Evolutionary conservation across 2,329 filamentous ascomycete species (phyloP).

Genomic region (Colletotrichum endophyticum): DNA sequence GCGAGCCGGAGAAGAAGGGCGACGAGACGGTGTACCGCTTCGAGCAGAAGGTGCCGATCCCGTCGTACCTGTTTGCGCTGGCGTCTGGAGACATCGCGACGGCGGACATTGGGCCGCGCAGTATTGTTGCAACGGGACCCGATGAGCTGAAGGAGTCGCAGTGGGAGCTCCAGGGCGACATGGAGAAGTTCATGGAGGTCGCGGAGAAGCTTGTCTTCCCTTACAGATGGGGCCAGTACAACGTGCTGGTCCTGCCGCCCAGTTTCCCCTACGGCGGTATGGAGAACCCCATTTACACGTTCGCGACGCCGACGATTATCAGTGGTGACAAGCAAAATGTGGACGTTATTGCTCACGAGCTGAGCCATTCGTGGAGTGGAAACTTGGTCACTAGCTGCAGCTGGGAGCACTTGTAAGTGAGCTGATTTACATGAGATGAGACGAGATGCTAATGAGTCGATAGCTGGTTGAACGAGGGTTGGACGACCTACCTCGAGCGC

Average conservation of each 20-base stretch:
- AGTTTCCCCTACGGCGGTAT: constrained; percentile 91
- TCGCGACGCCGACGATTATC: constrained; percentile 93
- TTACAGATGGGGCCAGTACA: constrained; percentile 95
- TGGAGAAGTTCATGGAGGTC: constrained; percentile 88
- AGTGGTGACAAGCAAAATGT: constrained; percentile 90
- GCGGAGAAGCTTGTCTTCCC: constrained; percentile 84
- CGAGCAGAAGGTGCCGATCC: constrained; percentile 90
- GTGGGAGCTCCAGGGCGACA: constrained; percentile 90
- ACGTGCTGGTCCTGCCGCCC: constrained; percentile 86
- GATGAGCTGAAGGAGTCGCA: constrained; percentile 84
- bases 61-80: constrained; percentile 92
- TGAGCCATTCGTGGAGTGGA: constrained; percentile 82
- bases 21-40: constrained; percentile 78
- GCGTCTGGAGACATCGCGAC: constrained; percentile 84
- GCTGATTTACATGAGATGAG: neutral
- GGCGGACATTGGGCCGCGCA: constrained; percentile 86
- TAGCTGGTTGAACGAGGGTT: constrained; percentile 78
- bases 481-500: constrained; percentile 94
- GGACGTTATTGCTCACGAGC: constrained; percentile 92
- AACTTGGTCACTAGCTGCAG: constrained; percentile 81
- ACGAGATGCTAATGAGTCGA: neutral
- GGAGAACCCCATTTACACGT: constrained; percentile 95
- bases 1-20: constrained; percentile 52
- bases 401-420: constrained; percentile 77
- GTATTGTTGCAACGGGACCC: constrained; percentile 84